Conservation (phyloP, 441 rosid genomes). For the Oxalis stricta region DNA sequence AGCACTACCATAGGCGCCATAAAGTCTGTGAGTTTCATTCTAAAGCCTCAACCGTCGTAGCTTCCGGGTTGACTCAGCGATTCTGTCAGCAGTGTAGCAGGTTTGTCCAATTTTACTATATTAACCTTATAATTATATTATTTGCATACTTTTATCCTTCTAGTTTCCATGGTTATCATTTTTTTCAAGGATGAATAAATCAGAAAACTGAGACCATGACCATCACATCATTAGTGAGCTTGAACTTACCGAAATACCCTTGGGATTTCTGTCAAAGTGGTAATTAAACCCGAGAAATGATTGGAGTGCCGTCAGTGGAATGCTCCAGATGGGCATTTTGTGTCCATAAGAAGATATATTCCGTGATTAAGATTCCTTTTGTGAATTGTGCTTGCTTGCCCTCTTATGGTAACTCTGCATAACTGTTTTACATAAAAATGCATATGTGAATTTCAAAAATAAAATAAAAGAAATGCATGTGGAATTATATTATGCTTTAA, state of each 20-base stretch:
- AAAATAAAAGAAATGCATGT: too few species aligned
- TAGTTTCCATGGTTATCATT: too few species aligned
- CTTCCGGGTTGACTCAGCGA: conserved; percentile 85
- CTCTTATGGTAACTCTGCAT: not conserved
- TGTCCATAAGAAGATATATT: conserved; percentile 12
- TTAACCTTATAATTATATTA: too few species aligned
- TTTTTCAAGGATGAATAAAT: too few species aligned
- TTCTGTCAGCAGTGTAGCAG: conserved; percentile 99
- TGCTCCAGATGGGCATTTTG: conserved; percentile 31
- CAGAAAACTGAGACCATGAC: too few species aligned
- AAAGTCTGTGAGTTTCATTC: conserved; percentile 97
- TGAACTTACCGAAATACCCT: too few species aligned
- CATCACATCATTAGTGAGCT: too few species aligned
- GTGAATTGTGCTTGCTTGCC: conserved; percentile 12
- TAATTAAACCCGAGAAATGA: too few species aligned
- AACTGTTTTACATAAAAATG: not conserved
- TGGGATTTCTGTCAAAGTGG: too few species aligned
- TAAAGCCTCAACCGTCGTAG: conserved; percentile 73
- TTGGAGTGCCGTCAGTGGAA: too few species aligned
- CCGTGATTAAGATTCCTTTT: not conserved
- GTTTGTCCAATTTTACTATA: conserved; percentile 29
- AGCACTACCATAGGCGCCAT: conserved; percentile 93
- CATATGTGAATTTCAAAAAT: not conserved
- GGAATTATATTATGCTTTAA: not conserved
- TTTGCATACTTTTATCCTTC: too few species aligned